These are phyloP conservation scores for Silene coronaria DNA, from an alignment of 179 eudicot species.

Conservation along the genomic window DNA sequence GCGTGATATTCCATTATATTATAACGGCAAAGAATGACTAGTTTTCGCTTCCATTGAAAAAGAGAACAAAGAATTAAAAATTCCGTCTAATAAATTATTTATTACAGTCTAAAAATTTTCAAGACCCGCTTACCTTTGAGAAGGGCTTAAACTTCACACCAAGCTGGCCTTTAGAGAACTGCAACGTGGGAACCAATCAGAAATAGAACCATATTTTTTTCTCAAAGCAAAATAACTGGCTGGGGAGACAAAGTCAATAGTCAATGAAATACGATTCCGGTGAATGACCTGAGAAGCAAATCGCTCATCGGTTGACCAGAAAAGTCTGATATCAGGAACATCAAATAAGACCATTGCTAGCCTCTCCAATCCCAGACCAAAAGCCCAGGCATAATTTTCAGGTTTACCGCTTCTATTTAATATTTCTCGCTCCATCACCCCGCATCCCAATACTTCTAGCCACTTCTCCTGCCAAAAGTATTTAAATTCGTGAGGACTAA, in stretches of 20 bases:
- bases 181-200: neutral
- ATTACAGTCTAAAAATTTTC: neutral
- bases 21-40: neutral
- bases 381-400: conserved; percentile 92
- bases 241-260: neutral
- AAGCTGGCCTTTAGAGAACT: conserved; percentile 51
- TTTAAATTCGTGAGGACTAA: neutral
- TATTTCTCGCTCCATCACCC: conserved; percentile 94
- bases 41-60: neutral
- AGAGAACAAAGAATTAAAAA: neutral
- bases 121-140: conserved; percentile 61
- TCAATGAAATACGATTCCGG: neutral
- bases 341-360: conserved; percentile 91
- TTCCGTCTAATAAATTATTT: neutral
- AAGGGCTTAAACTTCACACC: conserved; percentile 77
- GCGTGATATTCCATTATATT: neutral
- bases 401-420: conserved; percentile 64
- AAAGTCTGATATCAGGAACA: conserved; percentile 84
- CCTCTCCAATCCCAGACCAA: conserved; percentile 96
- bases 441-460: conserved; percentile 96
- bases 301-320: conserved; percentile 80
- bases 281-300: conserved; percentile 84
- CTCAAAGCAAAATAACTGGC: neutral
- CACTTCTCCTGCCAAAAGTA: conserved; percentile 67
- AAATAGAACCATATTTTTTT: conserved; percentile 11